phyloP scores from a whole-genome alignment of 192 early-diverging fungal species.

The Coemansia sp. region DNA sequence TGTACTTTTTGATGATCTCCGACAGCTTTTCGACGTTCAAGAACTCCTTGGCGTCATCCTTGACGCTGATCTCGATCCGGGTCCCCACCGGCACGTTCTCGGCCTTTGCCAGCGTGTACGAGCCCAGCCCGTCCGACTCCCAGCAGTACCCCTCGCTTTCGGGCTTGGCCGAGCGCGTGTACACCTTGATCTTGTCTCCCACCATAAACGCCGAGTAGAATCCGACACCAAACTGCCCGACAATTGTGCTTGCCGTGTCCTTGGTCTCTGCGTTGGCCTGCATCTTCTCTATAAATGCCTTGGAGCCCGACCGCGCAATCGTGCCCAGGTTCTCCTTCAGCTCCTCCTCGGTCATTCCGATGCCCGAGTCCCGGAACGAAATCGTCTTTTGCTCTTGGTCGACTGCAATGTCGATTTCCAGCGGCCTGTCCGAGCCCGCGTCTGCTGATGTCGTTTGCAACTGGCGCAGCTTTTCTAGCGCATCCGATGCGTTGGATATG shows the following conservation, averaged over 20 bases:
- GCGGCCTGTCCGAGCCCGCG: slow-evolving; percentile 70
- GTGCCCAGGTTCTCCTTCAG: slow-evolving; percentile 92
- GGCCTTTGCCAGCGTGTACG: slow-evolving; percentile 88
- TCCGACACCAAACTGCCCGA: slow-evolving; percentile 99
- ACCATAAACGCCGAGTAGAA: slow-evolving; percentile 98
- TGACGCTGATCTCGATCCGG: slow-evolving; percentile 86
- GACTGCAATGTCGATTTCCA: slow-evolving; percentile 80
- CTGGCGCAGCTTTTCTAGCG: slow-evolving; percentile 91
- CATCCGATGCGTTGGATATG: slow-evolving; percentile 95
- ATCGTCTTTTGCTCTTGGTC: slow-evolving; percentile 73
- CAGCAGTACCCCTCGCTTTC: slow-evolving; percentile 88
- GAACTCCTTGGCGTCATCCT: slow-evolving; percentile 82
- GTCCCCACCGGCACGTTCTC: slow-evolving; percentile 93
- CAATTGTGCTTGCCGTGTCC: slow-evolving; percentile 70
- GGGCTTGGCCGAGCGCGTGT: slow-evolving; percentile 79
- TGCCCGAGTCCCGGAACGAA: slow-evolving; percentile 87
- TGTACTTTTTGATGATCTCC: slow-evolving; percentile 79
- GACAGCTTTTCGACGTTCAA: slow-evolving; percentile 68
- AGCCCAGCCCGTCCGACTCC: slow-evolving; percentile 88
- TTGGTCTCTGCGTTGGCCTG: slow-evolving; percentile 39
- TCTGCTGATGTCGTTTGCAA: slow-evolving; percentile 75
- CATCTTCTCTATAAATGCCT: slow-evolving; percentile 74
- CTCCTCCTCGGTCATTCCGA: slow-evolving; percentile 92
- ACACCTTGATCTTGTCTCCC: slow-evolving; percentile 91
- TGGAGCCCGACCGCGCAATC: slow-evolving; percentile 96